Conservation (phyloP, 2,329 filamentous ascomycete species). For the Alternaria triticimaculans region DNA sequence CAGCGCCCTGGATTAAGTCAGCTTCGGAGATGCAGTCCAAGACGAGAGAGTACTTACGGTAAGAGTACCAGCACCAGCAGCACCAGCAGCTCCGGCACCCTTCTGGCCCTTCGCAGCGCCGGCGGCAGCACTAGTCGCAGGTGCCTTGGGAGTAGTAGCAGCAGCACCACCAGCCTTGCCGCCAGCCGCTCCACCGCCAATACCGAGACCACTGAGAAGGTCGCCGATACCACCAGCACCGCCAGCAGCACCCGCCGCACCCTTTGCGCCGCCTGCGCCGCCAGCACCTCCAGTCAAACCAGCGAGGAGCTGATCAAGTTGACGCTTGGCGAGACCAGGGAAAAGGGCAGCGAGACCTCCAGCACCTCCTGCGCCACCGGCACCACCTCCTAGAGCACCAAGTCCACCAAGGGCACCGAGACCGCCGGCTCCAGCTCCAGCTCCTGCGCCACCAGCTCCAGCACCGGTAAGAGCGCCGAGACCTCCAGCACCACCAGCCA, state of each 20-base stretch:
- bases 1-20: background rate
- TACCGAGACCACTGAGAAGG: constrained; percentile 8
- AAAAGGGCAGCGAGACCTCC: background rate
- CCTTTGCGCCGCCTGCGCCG: constrained; percentile 10
- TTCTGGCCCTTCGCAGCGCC: constrained; percentile 9
- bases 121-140: constrained; percentile 1
- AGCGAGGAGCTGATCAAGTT: background rate
- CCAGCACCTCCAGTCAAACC: constrained; percentile 6
- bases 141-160: background rate
- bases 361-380: background rate
- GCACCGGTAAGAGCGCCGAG: background rate
- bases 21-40: background rate
- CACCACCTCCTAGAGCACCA: background rate
- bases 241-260: constrained; percentile 1
- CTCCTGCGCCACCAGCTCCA: background rate
- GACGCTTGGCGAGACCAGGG: background rate
- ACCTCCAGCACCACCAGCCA: background rate
- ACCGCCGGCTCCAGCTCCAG: background rate
- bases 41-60: background rate
- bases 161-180: constrained; percentile 2
- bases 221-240: constrained; percentile 2
- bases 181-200: background rate
- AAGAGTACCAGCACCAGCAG: background rate
- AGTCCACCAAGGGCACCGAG: background rate
- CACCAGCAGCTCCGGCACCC: background rate